Percentiles rank a stretch among this genome's conserved stretches.
phyloP scores from a whole-genome alignment of 345 rosid species.

The Citrus sinensis region DNA sequence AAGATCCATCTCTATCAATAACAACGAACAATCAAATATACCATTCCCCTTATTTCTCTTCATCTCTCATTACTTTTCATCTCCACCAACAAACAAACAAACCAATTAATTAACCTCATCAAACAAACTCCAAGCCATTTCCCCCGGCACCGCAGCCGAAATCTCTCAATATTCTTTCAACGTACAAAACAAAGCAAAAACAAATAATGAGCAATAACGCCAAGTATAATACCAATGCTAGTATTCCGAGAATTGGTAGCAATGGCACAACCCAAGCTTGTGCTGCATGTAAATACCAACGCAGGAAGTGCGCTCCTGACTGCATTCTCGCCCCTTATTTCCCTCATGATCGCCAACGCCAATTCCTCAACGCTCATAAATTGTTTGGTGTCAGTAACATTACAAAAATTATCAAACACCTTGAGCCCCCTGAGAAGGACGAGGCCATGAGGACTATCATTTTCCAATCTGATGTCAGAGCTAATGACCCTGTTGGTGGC shows the following conservation, averaged over 20 bases:
- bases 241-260: conserved; percentile 1
- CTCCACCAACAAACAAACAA: conserved; percentile 1
- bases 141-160: conserved; percentile 62
- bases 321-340: conserved; percentile 97
- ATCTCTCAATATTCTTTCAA: conserved; percentile 34
- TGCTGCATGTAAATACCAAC: conserved; percentile 97
- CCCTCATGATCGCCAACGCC: conserved; percentile 78
- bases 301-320: conserved; percentile 86
- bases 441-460: conserved; percentile 87
- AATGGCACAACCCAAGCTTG: conserved; percentile 68
- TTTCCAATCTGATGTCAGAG: conserved; percentile 83
- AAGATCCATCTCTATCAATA: conserved; percentile 17
- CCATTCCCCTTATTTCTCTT: conserved; percentile 21
- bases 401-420: conserved; percentile 70
- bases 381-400: conserved; percentile 91
- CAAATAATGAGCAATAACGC: background rate
- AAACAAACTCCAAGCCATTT: conserved; percentile 28
- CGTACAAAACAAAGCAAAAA: conserved; percentile 5
- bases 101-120: background rate
- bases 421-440: conserved; percentile 60
- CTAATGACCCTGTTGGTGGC: conserved; percentile 81
- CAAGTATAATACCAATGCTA: background rate
- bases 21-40: conserved; percentile 27
- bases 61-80: background rate
- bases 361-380: conserved; percentile 92